Evolutionary conservation across 2,329 filamentous ascomycete genomes (phyloP).

Genomic region (Neofusicoccum ribis): DNA sequence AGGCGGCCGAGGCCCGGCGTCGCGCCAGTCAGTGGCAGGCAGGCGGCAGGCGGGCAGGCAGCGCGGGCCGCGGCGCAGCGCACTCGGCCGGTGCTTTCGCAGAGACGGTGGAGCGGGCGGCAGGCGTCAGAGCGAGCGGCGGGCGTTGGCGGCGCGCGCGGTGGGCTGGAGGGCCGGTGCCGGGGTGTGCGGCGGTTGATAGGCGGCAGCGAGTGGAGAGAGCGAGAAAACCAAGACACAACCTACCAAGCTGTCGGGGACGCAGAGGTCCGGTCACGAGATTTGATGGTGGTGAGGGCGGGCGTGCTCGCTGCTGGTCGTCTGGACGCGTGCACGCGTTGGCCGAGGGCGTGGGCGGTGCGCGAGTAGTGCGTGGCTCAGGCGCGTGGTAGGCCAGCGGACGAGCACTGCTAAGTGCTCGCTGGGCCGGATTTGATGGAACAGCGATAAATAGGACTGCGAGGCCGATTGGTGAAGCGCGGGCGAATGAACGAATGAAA

Average conservation of each 20-base stretch:
- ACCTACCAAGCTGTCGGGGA: conserved; percentile 38
- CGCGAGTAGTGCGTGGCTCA: conserved; percentile 8
- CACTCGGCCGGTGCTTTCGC: background rate
- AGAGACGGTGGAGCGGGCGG: too few relatives aligned
- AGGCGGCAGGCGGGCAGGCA: background rate
- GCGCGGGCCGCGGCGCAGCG: background rate
- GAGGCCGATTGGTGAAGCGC: conserved; percentile 10
- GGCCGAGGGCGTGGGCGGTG: background rate
- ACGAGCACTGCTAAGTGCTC: background rate
- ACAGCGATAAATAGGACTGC: conserved; percentile 6
- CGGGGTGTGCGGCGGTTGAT: background rate
- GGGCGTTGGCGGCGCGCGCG: too few relatives aligned
- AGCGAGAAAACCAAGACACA: conserved; percentile 21
- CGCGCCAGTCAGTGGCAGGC: background rate
- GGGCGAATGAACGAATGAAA: conserved; percentile 14
- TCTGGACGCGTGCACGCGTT: conserved; percentile 3
- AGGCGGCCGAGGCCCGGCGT: background rate
- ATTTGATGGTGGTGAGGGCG: conserved; percentile 25
- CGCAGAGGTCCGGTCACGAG: conserved; percentile 37
- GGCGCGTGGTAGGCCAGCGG: conserved; percentile 6
- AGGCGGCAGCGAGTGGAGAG: conserved; percentile 21
- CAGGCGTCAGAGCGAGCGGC: too few relatives aligned
- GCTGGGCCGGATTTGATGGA: conserved; percentile 1
- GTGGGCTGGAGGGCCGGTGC: background rate
- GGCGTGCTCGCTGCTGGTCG: background rate